Evolutionary conservation across 768 basidiomycete genomes (phyloP).

Genomic region (Suillus clintonianus): DNA sequence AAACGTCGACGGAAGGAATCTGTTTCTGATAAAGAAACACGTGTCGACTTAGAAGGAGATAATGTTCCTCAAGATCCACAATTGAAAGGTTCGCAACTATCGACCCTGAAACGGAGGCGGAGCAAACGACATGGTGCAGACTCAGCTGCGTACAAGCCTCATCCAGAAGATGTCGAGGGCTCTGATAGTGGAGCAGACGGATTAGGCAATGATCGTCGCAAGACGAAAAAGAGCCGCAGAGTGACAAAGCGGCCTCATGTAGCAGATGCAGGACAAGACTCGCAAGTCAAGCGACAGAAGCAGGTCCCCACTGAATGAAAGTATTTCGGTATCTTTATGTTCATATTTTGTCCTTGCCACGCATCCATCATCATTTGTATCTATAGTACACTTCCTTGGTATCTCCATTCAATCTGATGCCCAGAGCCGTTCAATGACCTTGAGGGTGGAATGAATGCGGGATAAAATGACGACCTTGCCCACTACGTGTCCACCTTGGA

Average conservation of each 20-base stretch:
- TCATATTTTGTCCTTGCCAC: constrained; percentile 3
- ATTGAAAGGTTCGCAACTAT: background rate
- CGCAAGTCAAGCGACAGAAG: constrained; percentile 8
- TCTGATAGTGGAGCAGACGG: constrained; percentile 24
- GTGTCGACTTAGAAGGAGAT: background rate
- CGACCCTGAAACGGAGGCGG: constrained; percentile 13
- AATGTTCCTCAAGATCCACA: background rate
- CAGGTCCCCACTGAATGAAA: background rate
- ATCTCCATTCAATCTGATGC: background rate
- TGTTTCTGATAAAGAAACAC: constrained; percentile 7
- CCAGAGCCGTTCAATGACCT: constrained; percentile 2
- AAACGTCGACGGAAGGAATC: constrained; percentile 18
- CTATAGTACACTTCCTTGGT: background rate
- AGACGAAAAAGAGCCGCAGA: constrained; percentile 5
- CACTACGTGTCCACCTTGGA: background rate
- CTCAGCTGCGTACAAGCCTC: constrained; percentile 40
- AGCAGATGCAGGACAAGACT: background rate
- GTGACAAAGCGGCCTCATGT: constrained; percentile 9
- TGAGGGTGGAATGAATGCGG: background rate
- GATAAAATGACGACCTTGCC: background rate
- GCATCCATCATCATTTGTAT: background rate
- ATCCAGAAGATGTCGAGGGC: constrained; percentile 24
- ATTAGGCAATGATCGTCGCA: constrained; percentile 10
- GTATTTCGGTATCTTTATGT: constrained; percentile 7
- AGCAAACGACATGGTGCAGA: constrained; percentile 36